Percentiles rank a stretch among this genome's conserved stretches.
These are phyloP conservation scores for Boletus semigastroideus DNA, from an alignment of 1,284 basidiomycete genomes.

Conservation along the genomic window DNA sequence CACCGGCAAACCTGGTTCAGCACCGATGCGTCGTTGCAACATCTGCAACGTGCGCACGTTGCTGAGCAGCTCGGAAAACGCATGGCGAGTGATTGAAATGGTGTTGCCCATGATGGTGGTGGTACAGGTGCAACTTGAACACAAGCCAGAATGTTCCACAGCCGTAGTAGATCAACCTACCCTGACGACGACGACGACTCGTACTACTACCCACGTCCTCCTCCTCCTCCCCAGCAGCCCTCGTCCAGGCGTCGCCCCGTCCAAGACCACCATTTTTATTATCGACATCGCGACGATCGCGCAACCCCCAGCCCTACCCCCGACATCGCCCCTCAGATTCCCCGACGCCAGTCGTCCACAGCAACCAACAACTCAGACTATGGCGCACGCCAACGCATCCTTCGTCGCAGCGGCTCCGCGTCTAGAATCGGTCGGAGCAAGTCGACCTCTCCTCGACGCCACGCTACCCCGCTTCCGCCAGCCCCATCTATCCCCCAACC, in stretches of 20 bases:
- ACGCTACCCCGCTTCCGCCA: slow-evolving; percentile 16
- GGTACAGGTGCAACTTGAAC: too few species aligned
- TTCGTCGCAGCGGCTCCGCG: slow-evolving; percentile 21
- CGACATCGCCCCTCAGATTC: slow-evolving; percentile 10
- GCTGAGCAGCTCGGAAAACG: slow-evolving; percentile 30
- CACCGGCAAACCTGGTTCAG: slow-evolving; percentile 59
- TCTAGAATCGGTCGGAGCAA: slow-evolving; percentile 15
- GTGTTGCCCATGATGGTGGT: slow-evolving; percentile 18
- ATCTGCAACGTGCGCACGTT: slow-evolving; percentile 28
- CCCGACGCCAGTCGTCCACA: slow-evolving; percentile 22
- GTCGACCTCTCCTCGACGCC: slow-evolving; percentile 23
- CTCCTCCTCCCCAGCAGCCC: slow-evolving; percentile 8
- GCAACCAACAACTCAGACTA: slow-evolving; percentile 21
- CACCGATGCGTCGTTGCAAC: slow-evolving; percentile 38
- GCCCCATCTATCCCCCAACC: slow-evolving; percentile 17
- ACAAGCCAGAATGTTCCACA: not conserved
- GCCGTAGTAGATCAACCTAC: not conserved
- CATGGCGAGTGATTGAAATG: slow-evolving; percentile 30
- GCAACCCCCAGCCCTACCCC: slow-evolving; percentile 10
- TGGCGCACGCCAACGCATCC: slow-evolving; percentile 9
- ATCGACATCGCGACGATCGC: slow-evolving; percentile 26
- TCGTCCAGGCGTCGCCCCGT: slow-evolving; percentile 19
- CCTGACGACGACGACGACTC: slow-evolving; percentile 21
- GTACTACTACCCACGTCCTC: slow-evolving; percentile 13
- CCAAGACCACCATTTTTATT: slow-evolving; percentile 19